Evolutionary conservation across 2,329 filamentous ascomycete species (phyloP).

Genomic region (Dothistroma septosporum): DNA sequence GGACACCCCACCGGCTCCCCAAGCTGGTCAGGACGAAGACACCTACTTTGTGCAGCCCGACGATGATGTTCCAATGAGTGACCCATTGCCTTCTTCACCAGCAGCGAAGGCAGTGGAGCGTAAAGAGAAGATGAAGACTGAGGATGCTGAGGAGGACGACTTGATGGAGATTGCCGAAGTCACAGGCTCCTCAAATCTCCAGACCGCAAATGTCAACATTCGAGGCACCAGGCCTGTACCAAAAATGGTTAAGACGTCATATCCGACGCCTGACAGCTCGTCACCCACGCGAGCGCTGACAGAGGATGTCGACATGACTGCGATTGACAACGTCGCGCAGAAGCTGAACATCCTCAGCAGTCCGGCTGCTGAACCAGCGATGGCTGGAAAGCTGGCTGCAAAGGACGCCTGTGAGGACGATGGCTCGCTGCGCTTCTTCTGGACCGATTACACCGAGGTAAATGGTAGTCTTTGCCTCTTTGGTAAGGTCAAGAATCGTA

Average conservation of each 20-base stretch:
- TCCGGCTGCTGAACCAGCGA: slow-evolving; percentile 61
- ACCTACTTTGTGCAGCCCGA: slow-evolving; percentile 53
- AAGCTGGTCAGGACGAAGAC: slow-evolving; percentile 47
- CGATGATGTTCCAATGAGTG: slow-evolving; percentile 78
- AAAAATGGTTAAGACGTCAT: slow-evolving; percentile 63
- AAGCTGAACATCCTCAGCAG: slow-evolving; percentile 82
- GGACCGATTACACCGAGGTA: slow-evolving; percentile 92
- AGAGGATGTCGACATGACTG: slow-evolving; percentile 63
- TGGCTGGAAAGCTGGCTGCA: slow-evolving; percentile 75
- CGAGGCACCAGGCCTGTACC: slow-evolving; percentile 73
- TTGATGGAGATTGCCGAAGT: slow-evolving; percentile 83
- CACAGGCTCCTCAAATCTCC: slow-evolving; percentile 60
- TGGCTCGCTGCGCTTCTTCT: slow-evolving; percentile 89
- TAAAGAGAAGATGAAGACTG: slow-evolving; percentile 54
- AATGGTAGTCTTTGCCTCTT: slow-evolving; percentile 90
- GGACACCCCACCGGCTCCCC: slow-evolving; percentile 15
- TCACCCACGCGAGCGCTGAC: slow-evolving; percentile 64
- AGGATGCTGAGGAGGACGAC: slow-evolving; percentile 70
- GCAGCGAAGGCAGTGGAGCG: slow-evolving; percentile 38
- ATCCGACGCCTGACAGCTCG: slow-evolving; percentile 69
- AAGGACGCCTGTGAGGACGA: slow-evolving; percentile 89
- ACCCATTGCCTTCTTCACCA: slow-evolving; percentile 77
- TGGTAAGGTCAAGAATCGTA: slow-evolving; percentile 91
- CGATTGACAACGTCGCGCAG: slow-evolving; percentile 83
- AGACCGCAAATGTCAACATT: slow-evolving; percentile 73